Base-by-base conservation (phyloP, 1,139 yeast species). In the Starmera stellimalicola region DNA sequence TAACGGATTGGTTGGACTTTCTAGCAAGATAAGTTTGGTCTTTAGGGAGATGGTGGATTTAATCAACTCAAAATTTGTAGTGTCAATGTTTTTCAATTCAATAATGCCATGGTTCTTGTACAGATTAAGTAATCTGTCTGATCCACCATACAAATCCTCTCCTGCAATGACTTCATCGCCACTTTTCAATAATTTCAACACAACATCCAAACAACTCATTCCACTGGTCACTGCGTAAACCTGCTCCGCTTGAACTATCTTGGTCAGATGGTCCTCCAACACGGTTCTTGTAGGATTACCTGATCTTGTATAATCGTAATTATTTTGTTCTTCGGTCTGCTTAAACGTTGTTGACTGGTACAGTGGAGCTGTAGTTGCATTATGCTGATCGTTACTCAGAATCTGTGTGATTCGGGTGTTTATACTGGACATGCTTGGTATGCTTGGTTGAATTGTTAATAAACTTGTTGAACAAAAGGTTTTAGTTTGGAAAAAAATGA, bases 301-400 rank as follows among this genome's bases (percentile, higher is more conserved):
- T n/a, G 93, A 79, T 50, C 96, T 68, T 1, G 96, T 84, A 57
- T 87, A 87, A 57, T 87, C 96, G 55, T 81, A 87, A 50, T 77
- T 81, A 6, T 93, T 91, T 81, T 81, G 76, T 47, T 79, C 77
- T 29, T 74, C 60, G 29, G 70, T 73, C 56, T 84, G 93, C 57
- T 85, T 87, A 62, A 88, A 88, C 9, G 97, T 88, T 12, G 97
- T 95, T 2, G 94, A 75, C 56, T 84, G 94, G 59, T 88, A 88
- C 35, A 88, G 68, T 7, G 97, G 96, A 14, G 94, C 83, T 20
- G 81, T 80, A 3, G 94, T 80, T 2, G 96, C 77, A 47, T 80
- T 75, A 62, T 77, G 72, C 50, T 77, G 82, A 59, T 88, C 96
- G 7, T 68, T 59, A 40, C 77, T 71, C 42, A 71, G 73, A 35